Evolutionary conservation across 2,329 filamentous ascomycete species (phyloP).

Genomic region (Colletotrichum sidae): DNA sequence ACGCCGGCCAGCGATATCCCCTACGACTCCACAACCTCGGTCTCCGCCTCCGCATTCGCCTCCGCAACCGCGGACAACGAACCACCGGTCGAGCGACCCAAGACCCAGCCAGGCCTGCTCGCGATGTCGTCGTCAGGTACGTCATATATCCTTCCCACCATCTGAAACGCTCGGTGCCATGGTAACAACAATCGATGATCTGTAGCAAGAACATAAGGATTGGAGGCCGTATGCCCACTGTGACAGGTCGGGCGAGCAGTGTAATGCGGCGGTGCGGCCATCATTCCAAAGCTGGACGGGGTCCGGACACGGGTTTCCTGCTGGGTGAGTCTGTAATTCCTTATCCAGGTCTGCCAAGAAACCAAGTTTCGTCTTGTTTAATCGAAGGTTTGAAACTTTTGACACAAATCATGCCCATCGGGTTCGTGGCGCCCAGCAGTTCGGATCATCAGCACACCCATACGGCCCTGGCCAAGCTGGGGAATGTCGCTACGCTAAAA

Average conservation of each 20-base stretch:
- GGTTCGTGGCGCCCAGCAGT: slow-evolving; percentile 31
- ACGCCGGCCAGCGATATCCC: neutral
- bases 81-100: slow-evolving; percentile 15
- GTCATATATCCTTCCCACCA: no score
- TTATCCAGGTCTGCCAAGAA: neutral
- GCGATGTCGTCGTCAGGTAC: slow-evolving; percentile 39
- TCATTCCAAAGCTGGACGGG: neutral
- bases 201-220: no score
- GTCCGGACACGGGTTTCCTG: neutral
- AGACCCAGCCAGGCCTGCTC: slow-evolving; percentile 14
- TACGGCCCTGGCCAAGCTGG: slow-evolving; percentile 2
- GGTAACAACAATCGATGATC: no score
- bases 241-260: slow-evolving; percentile 39
- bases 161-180: no score
- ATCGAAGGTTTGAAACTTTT: neutral
- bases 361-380: slow-evolving; percentile 16
- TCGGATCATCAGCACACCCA: slow-evolving; percentile 35
- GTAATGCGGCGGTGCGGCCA: slow-evolving; percentile 18
- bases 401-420: slow-evolving; percentile 4
- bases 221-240: no score
- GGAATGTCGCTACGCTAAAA: slow-evolving; percentile 10
- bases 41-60: no score
- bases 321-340: neutral
- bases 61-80: neutral
- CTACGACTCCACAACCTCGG: slow-evolving; percentile 3